These are phyloP conservation scores for Patellaria atrata DNA, from an alignment of 495 filamentous ascomycete species.

Conservation along the genomic window DNA sequence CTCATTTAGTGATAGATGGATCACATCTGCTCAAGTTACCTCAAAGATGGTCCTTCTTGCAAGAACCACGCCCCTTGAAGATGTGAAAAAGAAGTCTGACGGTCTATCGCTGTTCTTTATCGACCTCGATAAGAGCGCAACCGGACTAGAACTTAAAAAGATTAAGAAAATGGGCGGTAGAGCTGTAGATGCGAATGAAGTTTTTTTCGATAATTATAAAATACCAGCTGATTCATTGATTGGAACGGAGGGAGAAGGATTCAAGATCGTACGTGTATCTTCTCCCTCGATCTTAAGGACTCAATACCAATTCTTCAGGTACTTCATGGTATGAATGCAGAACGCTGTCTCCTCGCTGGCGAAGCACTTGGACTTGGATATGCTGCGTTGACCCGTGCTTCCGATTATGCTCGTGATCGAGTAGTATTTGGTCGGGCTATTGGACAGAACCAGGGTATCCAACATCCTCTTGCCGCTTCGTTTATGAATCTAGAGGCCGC, in stretches of 20 bases:
- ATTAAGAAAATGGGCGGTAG: slow-evolving; percentile 75
- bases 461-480: slow-evolving; percentile 57
- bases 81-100: slow-evolving; percentile 50
- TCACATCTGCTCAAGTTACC: slow-evolving; percentile 64
- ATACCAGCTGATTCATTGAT: slow-evolving; percentile 48
- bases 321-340: slow-evolving; percentile 73
- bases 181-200: slow-evolving; percentile 69
- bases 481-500: slow-evolving; percentile 73
- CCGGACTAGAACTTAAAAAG: slow-evolving; percentile 46
- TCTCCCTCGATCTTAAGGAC: neutral
- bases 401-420: slow-evolving; percentile 52
- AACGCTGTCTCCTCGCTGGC: slow-evolving; percentile 60
- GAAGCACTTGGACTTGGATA: slow-evolving; percentile 69
- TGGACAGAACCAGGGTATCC: slow-evolving; percentile 60
- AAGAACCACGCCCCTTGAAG: slow-evolving; percentile 52
- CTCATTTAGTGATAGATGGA: slow-evolving; percentile 35
- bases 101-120: slow-evolving; percentile 68
- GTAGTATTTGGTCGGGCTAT: slow-evolving; percentile 58
- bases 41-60: slow-evolving; percentile 66
- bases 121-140: slow-evolving; percentile 43
- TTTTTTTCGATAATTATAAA: slow-evolving; percentile 64
- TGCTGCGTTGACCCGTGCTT: slow-evolving; percentile 48
- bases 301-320: slow-evolving; percentile 27
- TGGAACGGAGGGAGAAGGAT: slow-evolving; percentile 55
- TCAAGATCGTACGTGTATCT: slow-evolving; percentile 38